Percentiles rank a stretch among this genome's conserved stretches.
phyloP scores from a whole-genome alignment of 2,329 filamentous ascomycete species.

The Lachnellula subtilissima region DNA sequence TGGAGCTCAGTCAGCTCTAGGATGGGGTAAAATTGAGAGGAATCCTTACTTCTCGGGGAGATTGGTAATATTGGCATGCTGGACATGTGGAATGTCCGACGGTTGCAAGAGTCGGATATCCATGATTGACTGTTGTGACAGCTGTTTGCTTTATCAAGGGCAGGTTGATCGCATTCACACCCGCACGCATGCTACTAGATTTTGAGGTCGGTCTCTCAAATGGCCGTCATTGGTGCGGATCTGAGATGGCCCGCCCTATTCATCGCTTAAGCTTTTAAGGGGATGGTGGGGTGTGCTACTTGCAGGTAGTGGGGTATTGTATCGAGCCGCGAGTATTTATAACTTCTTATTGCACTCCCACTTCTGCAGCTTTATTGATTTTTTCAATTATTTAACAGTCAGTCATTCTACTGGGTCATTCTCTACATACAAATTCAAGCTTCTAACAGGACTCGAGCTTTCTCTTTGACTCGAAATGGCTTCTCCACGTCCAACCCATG shows the following conservation, averaged over 20 bases:
- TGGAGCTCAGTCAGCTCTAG: constrained; percentile 3
- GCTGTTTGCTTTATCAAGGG: constrained; percentile 9
- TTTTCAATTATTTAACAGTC: neutral
- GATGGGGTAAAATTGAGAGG: neutral
- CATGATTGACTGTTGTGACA: constrained; percentile 52
- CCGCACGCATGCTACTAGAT: neutral
- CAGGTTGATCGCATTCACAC: neutral
- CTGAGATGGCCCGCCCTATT: neutral
- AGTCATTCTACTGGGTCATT: neutral
- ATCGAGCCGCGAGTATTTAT: neutral
- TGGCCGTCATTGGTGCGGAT: constrained; percentile 6
- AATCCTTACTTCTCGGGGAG: constrained; percentile 72
- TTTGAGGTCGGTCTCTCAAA: neutral
- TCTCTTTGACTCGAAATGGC: constrained; percentile 6
- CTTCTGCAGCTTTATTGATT: neutral
- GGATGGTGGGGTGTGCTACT: constrained; percentile 12
- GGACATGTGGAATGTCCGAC: constrained; percentile 83
- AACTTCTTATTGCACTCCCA: neutral
- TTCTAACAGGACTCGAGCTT: neutral
- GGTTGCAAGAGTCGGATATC: constrained; percentile 84
- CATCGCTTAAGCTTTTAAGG: neutral
- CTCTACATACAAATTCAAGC: neutral
- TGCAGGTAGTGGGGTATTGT: too few species aligned
- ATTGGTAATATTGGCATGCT: constrained; percentile 98
- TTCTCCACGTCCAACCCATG: constrained; percentile 4